Evolutionary conservation across 331 rosid genomes (phyloP).

Genomic region (Spiraea crenata): DNA sequence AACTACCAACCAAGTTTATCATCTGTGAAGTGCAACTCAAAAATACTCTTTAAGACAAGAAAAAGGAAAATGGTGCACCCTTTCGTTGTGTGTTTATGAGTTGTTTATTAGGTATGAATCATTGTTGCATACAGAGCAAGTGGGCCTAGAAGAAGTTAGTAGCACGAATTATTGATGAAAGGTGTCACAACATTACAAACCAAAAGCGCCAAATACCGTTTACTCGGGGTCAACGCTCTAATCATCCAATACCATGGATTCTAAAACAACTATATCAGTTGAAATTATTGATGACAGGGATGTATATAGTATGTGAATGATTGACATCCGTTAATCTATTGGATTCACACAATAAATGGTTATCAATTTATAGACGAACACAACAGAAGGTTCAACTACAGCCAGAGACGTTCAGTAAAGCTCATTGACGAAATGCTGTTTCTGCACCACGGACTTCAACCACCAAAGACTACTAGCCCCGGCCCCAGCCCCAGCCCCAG

Average conservation of each 20-base stretch:
- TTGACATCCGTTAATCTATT: too few species aligned
- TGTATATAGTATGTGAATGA: neutral
- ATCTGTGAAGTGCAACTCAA: neutral
- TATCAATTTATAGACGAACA: too few species aligned
- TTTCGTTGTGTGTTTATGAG: neutral
- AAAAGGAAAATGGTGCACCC: neutral
- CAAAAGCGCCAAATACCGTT: constrained; percentile 15
- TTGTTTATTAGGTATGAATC: neutral
- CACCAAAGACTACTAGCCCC: too few species aligned
- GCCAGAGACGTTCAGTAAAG: neutral
- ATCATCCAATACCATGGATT: too few species aligned
- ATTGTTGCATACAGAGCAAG: neutral
- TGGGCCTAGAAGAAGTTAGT: neutral
- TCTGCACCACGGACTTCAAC: too few species aligned
- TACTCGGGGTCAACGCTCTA: constrained; percentile 12
- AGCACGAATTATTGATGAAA: neutral
- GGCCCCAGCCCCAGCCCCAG: too few species aligned
- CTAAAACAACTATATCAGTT: neutral
- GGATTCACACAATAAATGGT: too few species aligned
- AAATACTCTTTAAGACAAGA: neutral
- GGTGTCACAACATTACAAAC: neutral
- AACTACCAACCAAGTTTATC: too few species aligned
- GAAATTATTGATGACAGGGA: neutral
- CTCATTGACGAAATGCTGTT: neutral
- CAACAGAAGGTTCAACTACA: neutral